Base-by-base conservation (phyloP, 441 rosid species). In the Gossypium davidsonii region DNA sequence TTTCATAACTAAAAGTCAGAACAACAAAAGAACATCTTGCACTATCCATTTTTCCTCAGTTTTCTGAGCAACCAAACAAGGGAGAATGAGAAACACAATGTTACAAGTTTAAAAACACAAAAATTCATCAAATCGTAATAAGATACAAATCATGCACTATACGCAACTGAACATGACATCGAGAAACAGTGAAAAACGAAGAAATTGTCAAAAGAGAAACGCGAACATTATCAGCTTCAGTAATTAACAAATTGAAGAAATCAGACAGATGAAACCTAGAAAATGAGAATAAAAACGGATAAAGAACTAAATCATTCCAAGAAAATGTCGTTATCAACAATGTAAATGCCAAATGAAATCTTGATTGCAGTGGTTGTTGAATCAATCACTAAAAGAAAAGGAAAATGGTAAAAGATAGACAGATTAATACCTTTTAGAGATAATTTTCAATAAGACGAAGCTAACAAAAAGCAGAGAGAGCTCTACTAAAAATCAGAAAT, bases 11-110 rank as follows among this genome's bases (percentile, higher is more conserved):
- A 37, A 37, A 37, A 37, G 42, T 7, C 42, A 37, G 42, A 37
- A 52, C 59, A 42, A 72, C 61, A 72, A 60, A 60, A 48, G 48
- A 60, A 60, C 48, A 67, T n/a, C 18, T 5, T 10, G 58, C 23
- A 48, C 28, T 17, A 3, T 48, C 21, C 42, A 48, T 25, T 20
- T 55, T 8, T 17, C 10, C 57, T 61, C 37, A 8, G 21, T 61
- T 77, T 73, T 56, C 34, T 42, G 60, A 69, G 59, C 71, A 61
- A 65, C 28, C 66, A 57, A 70, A 48, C 70, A 57, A 15, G 9
- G 18, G 2, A 37, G n/a, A 34, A 70, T 12, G 9, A 34, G 18
- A 18, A 37, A 55, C 34, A 31, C 21, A 55, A 55, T 53, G 7
- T 55, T 2, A 68, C 48, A 51, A 51, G 5, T 51, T 67, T 15